phyloP scores from a whole-genome alignment of 306 rosid genomes.

The Abrus pulchellus region DNA sequence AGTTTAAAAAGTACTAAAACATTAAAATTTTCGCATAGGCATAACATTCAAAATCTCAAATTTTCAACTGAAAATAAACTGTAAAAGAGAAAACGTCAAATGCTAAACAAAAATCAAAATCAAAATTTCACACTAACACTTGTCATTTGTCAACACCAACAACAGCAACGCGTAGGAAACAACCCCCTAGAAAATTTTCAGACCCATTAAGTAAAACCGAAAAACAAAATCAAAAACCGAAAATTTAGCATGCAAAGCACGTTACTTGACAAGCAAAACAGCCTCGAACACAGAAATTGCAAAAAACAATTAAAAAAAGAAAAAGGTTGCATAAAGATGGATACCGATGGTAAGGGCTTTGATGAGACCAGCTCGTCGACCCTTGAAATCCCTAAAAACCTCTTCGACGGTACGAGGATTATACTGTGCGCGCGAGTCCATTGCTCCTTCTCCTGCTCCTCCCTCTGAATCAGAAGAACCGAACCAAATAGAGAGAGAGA shows the following conservation, averaged over 20 bases:
- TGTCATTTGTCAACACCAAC: background rate
- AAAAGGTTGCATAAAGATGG: background rate
- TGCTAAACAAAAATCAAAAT: background rate
- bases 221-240: background rate
- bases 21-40: background rate
- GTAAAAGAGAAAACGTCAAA: background rate
- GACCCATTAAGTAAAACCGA: conserved; percentile 34
- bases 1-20: conserved; percentile 11
- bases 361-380: conserved; percentile 81
- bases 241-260: conserved; percentile 46
- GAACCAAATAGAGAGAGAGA: background rate
- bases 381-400: conserved; percentile 93
- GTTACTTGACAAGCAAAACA: conserved; percentile 39
- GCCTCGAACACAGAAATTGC: conserved; percentile 27
- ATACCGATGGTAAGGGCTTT: conserved; percentile 90
- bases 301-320: background rate
- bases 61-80: background rate
- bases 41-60: background rate
- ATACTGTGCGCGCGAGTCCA: conserved; percentile 71
- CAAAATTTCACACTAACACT: background rate
- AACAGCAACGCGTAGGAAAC: conserved; percentile 25
- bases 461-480: conserved; percentile 32
- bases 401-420: conserved; percentile 96
- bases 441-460: conserved; percentile 41
- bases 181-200: conserved; percentile 12